Evolutionary conservation across 768 basidiomycete genomes (phyloP).

Genomic region (Ramaria sp.): DNA sequence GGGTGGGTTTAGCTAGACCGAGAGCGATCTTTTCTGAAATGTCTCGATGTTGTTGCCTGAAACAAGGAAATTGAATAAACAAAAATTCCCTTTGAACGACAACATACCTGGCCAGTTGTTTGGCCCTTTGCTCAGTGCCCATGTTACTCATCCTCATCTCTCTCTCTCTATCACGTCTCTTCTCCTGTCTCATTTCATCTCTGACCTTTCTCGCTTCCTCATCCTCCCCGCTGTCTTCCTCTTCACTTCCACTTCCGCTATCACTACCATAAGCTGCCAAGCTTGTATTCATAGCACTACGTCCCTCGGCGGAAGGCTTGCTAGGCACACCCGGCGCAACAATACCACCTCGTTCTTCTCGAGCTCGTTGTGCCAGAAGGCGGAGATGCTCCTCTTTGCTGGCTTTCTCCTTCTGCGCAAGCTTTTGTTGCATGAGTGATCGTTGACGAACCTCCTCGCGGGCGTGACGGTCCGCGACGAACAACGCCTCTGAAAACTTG

Average conservation of each 20-base stretch:
- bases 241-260: conserved; percentile 46
- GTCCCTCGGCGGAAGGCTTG: conserved; percentile 55
- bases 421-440: conserved; percentile 93
- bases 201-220: conserved; percentile 80
- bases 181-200: conserved; percentile 85
- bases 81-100: not conserved
- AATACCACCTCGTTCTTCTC: conserved; percentile 85
- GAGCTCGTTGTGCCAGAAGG: conserved; percentile 85
- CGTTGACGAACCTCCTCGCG: conserved; percentile 97
- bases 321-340: conserved; percentile 28
- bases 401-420: conserved; percentile 98
- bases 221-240: conserved; percentile 45
- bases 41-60: conserved; percentile 86
- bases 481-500: conserved; percentile 94
- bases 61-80: not conserved
- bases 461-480: conserved; percentile 92
- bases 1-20: conserved; percentile 91
- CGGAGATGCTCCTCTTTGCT: conserved; percentile 94
- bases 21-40: conserved; percentile 99
- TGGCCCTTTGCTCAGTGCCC: conserved; percentile 94
- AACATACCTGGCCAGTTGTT: conserved; percentile 71
- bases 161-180: conserved; percentile 86
- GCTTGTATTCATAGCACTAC: conserved; percentile 62
- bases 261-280: conserved; percentile 85
- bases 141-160: conserved; percentile 99